Conservation (phyloP, 192 early-diverging fungal species). For the Coemansia sp. region DNA sequence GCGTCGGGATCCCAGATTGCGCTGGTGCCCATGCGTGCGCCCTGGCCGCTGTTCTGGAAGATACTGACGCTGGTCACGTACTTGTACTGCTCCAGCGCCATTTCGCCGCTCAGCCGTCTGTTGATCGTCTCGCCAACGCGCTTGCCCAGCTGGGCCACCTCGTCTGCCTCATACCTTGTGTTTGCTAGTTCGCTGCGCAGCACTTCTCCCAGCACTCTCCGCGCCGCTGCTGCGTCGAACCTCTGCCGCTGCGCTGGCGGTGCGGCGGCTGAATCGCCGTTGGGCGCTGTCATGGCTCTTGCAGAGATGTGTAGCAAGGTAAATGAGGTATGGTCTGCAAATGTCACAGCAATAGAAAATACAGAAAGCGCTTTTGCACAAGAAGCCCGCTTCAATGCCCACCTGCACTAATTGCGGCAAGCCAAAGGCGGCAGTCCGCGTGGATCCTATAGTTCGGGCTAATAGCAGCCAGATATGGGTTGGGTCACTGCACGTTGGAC, state of each 20-base stretch:
- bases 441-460: too few species aligned
- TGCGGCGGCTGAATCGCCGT: conserved; percentile 3
- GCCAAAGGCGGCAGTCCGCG: too few species aligned
- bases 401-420: too few species aligned
- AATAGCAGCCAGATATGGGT: too few species aligned
- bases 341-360: background rate
- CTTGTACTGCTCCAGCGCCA: conserved; percentile 45
- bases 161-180: conserved; percentile 22
- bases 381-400: too few species aligned
- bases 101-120: conserved; percentile 18
- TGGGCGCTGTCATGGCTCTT: background rate
- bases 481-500: too few species aligned
- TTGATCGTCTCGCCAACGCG: conserved; percentile 27
- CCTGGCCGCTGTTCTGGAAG: conserved; percentile 38
- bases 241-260: conserved; percentile 23
- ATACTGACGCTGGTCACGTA: conserved; percentile 35
- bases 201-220: conserved; percentile 19
- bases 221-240: conserved; percentile 24
- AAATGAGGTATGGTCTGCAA: background rate
- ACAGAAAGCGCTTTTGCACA: background rate
- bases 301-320: too few species aligned
- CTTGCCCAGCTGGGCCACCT: conserved; percentile 17
- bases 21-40: conserved; percentile 34
- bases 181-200: conserved; percentile 26
- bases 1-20: conserved; percentile 30